Evolutionary conservation across 495 filamentous ascomycete species (phyloP), one percentile per base, ranked within the genome.

Genomic region (Xylaria scruposa): DNA sequence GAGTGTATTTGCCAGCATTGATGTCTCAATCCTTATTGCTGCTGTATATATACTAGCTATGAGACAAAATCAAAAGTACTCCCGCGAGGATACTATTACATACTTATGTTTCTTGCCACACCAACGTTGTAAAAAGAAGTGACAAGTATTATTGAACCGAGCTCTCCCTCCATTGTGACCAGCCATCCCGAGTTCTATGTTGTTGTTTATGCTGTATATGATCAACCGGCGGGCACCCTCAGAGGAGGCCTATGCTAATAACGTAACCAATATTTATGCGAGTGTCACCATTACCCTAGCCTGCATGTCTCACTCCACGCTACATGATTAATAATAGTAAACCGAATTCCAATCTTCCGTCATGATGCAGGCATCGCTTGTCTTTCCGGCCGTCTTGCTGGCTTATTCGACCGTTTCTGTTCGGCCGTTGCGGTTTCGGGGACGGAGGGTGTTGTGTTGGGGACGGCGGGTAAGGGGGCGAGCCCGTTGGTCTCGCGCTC

Each of bases 401-500:
- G 67, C 53, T 74, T 75, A 73, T 81, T 62, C 36, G 31, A 53
- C 44, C 19, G 47, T 49, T 70, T 54, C 53, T 72, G 54, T 29
- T 73, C 47, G 49, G 38, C 38, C 51, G 33, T 13, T 17, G 46
- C 13, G 12, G 19, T 15, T 38, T 75, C 72, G 24, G 59, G 68
- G 26, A 53, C 58, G 76, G 79, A 80, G 72, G 78, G 76, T 73
- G 73, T 82, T 1, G 82, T 83, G 60, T 81, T 70, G 3, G 94
- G 93, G 9, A 86, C 91, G 72, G 84, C 84, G 0, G 92, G 93
- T 71, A 93, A 72, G 61, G 73, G 75, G 29, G 78, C 76, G 26
- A 75, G 78, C 40, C 80, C 79, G 60, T 81, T 83, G 15, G 93
- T 81, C 80, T 97, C 91, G 21, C 83, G 87, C 78, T 93, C 90